Conservation (phyloP, 2,329 filamentous ascomycete genomes). For the Tolypocladium cylindrosporum region DNA sequence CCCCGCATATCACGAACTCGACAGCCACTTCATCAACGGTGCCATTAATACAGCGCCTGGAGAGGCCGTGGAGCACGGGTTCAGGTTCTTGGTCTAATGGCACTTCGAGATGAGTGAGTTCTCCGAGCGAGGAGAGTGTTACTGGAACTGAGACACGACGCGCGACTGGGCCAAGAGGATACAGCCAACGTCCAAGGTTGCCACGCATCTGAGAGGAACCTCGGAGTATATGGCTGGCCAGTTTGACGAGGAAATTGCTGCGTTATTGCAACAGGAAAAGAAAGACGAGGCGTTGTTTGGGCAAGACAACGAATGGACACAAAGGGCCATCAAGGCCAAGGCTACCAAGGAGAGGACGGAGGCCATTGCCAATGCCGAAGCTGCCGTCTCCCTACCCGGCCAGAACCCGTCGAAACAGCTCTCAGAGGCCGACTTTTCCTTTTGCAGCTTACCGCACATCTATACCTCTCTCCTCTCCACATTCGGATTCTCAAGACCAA, state of each 20-base stretch:
- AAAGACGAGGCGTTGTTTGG: conserved; percentile 89
- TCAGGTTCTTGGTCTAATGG: conserved; percentile 51
- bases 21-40: not conserved
- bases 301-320: conserved; percentile 87
- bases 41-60: conserved; percentile 43
- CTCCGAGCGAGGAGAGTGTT: not conserved
- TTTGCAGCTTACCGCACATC: conserved; percentile 79
- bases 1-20: too few species aligned
- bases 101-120: not conserved
- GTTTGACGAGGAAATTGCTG: conserved; percentile 67
- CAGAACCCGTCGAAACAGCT: conserved; percentile 12
- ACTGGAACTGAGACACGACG: not conserved
- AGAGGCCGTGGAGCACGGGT: conserved; percentile 47
- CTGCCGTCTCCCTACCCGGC: conserved; percentile 8
- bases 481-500: conserved; percentile 87
- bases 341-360: conserved; percentile 63
- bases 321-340: conserved; percentile 65
- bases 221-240: conserved; percentile 78
- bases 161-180: too few species aligned
- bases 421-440: conserved; percentile 56
- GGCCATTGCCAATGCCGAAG: conserved; percentile 24
- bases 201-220: conserved; percentile 78
- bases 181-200: too few species aligned
- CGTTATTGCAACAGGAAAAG: conserved; percentile 65
- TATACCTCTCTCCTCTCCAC: conserved; percentile 83